Evolutionary conservation across 306 rosid species (phyloP).

Genomic region (Casuarina glauca): DNA sequence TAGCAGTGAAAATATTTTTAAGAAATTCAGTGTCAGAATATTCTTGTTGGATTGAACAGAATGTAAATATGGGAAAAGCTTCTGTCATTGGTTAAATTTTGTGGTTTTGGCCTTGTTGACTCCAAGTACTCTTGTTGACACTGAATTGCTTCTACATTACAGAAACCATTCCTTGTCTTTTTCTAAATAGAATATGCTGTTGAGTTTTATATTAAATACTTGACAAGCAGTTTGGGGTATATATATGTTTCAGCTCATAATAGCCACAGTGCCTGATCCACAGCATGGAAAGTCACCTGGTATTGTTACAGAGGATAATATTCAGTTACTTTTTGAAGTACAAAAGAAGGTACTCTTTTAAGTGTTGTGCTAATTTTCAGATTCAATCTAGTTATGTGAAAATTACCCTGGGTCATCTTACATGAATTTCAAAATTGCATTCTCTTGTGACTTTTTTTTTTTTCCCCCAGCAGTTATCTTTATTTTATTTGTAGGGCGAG

Average conservation of each 20-base stretch:
- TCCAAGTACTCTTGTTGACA: neutral
- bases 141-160: neutral
- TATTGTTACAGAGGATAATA: conserved; percentile 82
- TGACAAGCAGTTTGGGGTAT: conserved; percentile 24
- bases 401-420: neutral
- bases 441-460: too few relatives aligned
- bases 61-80: neutral
- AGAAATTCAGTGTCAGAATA: neutral
- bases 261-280: conserved; percentile 72
- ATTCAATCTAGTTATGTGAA: conserved; percentile 6
- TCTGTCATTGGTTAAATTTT: neutral
- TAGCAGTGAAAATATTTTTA: neutral
- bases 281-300: conserved; percentile 60
- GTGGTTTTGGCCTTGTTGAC: neutral
- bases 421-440: too few relatives aligned
- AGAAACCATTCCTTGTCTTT: neutral
- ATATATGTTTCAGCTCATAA: conserved; percentile 59
- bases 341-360: conserved; percentile 71
- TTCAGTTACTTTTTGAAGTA: conserved; percentile 79
- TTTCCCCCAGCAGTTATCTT: neutral
- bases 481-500: neutral
- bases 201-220: conserved; percentile 20
- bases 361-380: conserved; percentile 25
- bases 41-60: neutral
- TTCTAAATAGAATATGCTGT: neutral